Evolutionary conservation across 495 filamentous ascomycete species (phyloP), one percentile per base, ranked within the genome.

Genomic region (Mytilinidion resinicola): DNA sequence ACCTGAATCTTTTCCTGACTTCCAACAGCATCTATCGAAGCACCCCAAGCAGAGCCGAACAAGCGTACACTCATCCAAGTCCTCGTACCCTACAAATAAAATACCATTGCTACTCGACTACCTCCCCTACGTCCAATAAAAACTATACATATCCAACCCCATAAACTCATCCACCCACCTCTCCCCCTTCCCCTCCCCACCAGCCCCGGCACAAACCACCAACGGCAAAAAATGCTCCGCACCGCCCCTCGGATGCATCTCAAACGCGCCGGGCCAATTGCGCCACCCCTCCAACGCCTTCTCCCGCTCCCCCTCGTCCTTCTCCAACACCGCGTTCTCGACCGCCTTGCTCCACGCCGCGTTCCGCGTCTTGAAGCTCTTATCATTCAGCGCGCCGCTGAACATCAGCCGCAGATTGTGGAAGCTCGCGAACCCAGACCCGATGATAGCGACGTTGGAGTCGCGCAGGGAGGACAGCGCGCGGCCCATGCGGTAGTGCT

Each of bases 71-170:
- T 3, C 3, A 6, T 30, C 25, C 25, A 30, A 3, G 6, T 2
- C 3, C 3, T 30, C 25, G 25, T 30, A 30, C 25, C 6, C 3
- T 30, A 30, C 25, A 30, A 30, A n/a, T n/a, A n/a, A 6, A 30
- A 30, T 6, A 30, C 25, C 25, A 30, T 6, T 6, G 6, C 25
- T 3, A 30, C 25, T 30, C 25, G 6, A 30, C 25, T 30, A 30
- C 25, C 25, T 6, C 25, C 50, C 42, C 37, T 64, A 65, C 34
- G 51, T 64, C 74, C 74, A 76, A 52, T 72, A 76, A 59, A 72
- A 76, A 38, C 69, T 67, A 56, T 66, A 70, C 20, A 72, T 71
- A 39, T 70, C 61, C 55, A 69, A 34, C 11, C 70, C 72, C 50
- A 67, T 38, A 57, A 68, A 65, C 42, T 70, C 59, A 59, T 76